Conservation (phyloP, 2,329 filamentous ascomycete genomes). For the Curvularia verruculosa region DNA sequence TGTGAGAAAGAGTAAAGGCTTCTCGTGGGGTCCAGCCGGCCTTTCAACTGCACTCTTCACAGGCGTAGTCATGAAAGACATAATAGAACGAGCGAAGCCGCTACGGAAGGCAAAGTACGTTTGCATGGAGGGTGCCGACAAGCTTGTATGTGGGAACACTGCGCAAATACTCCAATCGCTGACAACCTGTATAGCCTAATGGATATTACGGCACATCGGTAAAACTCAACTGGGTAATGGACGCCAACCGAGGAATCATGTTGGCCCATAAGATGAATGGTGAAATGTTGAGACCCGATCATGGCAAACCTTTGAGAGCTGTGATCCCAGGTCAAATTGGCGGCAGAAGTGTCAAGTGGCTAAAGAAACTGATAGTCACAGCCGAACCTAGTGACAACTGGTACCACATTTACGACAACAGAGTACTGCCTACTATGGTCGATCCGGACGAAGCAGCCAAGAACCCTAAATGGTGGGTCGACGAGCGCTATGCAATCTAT, state of each 20-base stretch:
- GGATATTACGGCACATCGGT: slow-evolving; percentile 87
- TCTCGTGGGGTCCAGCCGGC: slow-evolving; percentile 90
- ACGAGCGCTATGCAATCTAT: slow-evolving; percentile 91
- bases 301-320: slow-evolving; percentile 81
- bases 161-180: slow-evolving; percentile 1
- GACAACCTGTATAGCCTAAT: slow-evolving; percentile 65
- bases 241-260: slow-evolving; percentile 82
- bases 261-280: slow-evolving; percentile 92
- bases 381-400: slow-evolving; percentile 84
- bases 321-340: slow-evolving; percentile 92
- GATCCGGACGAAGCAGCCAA: slow-evolving; percentile 79
- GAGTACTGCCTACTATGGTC: slow-evolving; percentile 85
- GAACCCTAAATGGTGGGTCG: slow-evolving; percentile 78
- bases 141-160: slow-evolving; percentile 57
- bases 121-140: slow-evolving; percentile 90
- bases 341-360: slow-evolving; percentile 90
- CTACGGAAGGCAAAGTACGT: slow-evolving; percentile 76
- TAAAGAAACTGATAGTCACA: slow-evolving; percentile 80
- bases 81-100: slow-evolving; percentile 72
- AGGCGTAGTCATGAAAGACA: slow-evolving; percentile 74
- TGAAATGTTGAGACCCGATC: slow-evolving; percentile 77
- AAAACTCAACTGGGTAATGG: slow-evolving; percentile 87
- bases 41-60: slow-evolving; percentile 89
- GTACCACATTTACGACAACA: slow-evolving; percentile 95
- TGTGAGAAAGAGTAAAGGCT: slow-evolving; percentile 88